Evolutionary conservation across 176 grass and related monocot genomes (phyloP), one percentile per base, ranked within the genome.

Genomic region (Cocos nucifera): DNA sequence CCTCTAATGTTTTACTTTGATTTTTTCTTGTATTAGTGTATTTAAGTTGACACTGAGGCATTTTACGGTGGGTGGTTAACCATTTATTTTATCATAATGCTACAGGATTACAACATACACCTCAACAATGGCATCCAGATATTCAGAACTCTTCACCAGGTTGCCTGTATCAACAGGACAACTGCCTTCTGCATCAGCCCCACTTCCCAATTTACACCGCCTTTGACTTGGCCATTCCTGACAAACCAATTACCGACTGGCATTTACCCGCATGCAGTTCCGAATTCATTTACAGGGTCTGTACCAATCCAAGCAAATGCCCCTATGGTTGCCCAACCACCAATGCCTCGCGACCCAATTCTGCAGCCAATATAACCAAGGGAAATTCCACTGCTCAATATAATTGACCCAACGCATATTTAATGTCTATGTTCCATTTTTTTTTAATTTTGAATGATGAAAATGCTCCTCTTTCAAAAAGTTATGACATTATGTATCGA

Each of bases 41-140:
- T 35, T 35, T 35, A 35, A 21, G 21, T 35, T 8, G 32, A 35
- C 32, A 10, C 32, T 10, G 35, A 44, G 8, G 35, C 12, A 9
- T 44, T 12, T 14, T 3, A 44, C 2, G 35, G 35, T 44, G 8
- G 35, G 35, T 44, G 8, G 8, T 44, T 2, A 44, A 3, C 35
- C 2, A 14, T 14, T 44, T 44, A 44, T 44, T 12, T 44, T 14
- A 14, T 44, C n/a, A 53, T 72, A 25, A 49, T 50, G 66, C 75
- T 80, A 54, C 80, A 97, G 92, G 84, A 51, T 74, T 89, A 74
- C 71, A 35, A 0, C 76, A 64, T 27, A 20, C 62, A 58, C 30
- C 69, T 75, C 77, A 80, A 66, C 85, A 86, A 71, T 95, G 90
- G 86, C 65, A 44, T 44, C 35, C 12, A 4, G 51, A 68, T n/a